Base-by-base conservation (phyloP, 1,139 yeast genomes). In the Saccharomyces hybrid region DNA sequence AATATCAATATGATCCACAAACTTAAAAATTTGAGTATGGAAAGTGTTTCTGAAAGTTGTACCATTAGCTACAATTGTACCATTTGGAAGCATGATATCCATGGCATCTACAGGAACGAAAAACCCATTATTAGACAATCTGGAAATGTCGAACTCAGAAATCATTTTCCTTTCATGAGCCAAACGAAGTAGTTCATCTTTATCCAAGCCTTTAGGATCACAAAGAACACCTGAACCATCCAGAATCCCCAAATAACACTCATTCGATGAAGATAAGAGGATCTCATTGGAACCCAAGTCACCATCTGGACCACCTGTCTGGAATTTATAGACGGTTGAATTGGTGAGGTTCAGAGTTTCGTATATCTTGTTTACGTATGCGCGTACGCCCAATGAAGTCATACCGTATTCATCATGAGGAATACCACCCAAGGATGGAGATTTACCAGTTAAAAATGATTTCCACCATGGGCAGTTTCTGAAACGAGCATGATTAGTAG, bases 381-480 rank as follows among this genome's bases (percentile, higher is more conserved):
- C 88, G 67, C 99, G 84, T 51, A 93, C 98, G 50, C 97, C 88
- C 62, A 91, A 77, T 11, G 97, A 85, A 8, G 99, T 93, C 99
- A 93, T 93, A 70, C 99, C 99, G 70, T 90, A 93, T 67, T 83
- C 95, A 72, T 93, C 99, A 72, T 93, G 99, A 55, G 99, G 99
- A 69, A 93, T 93, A 71, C 99, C 99, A 69, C 99, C 99, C 57
- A 93, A 75, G 55, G 81, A 76, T 57, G 96, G 96, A 50, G 91
- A 82, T 76, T 93, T 93, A 63, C 99, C 99, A 48, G 99, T 93
- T 73, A 93, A 86, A 78, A 93, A 93, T 1, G 98, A 93, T 75
- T 90, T 91, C 99, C 99, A 93, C 96, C 96, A 90, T 59, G 96
- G 93, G 51, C 98, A 97, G 59, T 96, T 96, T 72, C 99, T 84